Conservation (phyloP, 306 rosid genomes). For the Dryas alaskensis region DNA sequence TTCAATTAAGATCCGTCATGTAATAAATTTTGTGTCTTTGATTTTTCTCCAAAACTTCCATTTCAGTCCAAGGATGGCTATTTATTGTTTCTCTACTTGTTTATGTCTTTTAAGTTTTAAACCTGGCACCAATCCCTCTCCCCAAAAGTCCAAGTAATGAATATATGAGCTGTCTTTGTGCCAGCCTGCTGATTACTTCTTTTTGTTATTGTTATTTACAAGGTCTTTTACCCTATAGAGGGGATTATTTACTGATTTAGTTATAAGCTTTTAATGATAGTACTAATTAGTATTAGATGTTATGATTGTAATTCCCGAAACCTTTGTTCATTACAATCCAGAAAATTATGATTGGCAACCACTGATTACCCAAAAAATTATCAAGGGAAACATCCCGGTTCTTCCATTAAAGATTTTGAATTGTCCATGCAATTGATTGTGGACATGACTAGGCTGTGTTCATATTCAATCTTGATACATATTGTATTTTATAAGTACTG, state of each 20-base stretch:
- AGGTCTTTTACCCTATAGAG: not conserved
- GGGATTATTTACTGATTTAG: not conserved
- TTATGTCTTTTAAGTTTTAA: not conserved
- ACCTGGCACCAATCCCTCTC: conserved; percentile 1
- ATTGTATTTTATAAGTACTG: not conserved
- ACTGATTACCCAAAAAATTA: not conserved
- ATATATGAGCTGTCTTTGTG: not conserved
- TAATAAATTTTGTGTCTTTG: conserved; percentile 4
- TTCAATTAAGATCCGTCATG: not conserved
- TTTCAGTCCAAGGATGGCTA: not conserved
- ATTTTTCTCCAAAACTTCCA: not conserved
- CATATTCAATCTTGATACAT: not conserved
- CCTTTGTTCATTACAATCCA: not conserved
- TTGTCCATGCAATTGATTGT: not conserved
- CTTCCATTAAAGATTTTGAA: not conserved
- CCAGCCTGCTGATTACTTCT: not conserved
- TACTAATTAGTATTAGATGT: not conserved
- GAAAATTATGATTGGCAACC: not conserved
- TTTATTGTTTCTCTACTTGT: not conserved
- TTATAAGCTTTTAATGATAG: not conserved
- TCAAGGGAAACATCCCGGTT: not conserved
- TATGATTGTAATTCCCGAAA: not conserved
- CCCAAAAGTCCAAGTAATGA: not conserved
- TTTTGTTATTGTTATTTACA: not conserved
- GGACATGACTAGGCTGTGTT: not conserved